Evolutionary conservation across 1,284 basidiomycete genomes (phyloP).

Genomic region (Apiotrichum porosum): DNA sequence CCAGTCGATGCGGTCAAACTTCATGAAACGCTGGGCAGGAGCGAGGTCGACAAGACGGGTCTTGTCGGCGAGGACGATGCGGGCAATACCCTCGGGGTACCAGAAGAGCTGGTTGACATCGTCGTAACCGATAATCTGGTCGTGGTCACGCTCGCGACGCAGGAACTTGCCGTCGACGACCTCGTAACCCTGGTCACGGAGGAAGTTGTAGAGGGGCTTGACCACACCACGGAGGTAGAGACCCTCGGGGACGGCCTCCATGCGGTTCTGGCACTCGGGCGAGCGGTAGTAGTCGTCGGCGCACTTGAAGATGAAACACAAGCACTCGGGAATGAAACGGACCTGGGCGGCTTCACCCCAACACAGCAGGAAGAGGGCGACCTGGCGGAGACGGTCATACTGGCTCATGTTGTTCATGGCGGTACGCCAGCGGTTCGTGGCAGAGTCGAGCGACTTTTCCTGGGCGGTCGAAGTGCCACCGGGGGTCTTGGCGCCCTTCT

Average conservation of each 20-base stretch:
- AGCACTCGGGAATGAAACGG: constrained; percentile 93
- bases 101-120: constrained; percentile 99
- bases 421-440: constrained; percentile 87
- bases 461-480: constrained; percentile 52
- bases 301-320: constrained; percentile 99
- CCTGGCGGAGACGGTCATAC: constrained; percentile 94
- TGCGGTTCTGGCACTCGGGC: constrained; percentile 91
- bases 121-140: constrained; percentile 95
- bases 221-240: constrained; percentile 86
- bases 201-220: constrained; percentile 95
- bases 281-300: constrained; percentile 99
- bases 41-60: constrained; percentile 83
- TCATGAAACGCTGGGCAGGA: constrained; percentile 86
- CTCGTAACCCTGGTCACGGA: constrained; percentile 97
- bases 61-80: constrained; percentile 85
- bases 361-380: constrained; percentile 90
- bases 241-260: constrained; percentile 92
- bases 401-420: constrained; percentile 99
- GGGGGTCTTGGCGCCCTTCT: constrained; percentile 43
- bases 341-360: constrained; percentile 99
- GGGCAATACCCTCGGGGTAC: constrained; percentile 97
- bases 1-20: constrained; percentile 92
- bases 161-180: constrained; percentile 94
- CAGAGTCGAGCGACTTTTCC: constrained; percentile 81
- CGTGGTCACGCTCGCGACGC: constrained; percentile 85